phyloP scores from a whole-genome alignment of 2,329 filamentous ascomycete species.

The Chaetoscypha palmicola region DNA sequence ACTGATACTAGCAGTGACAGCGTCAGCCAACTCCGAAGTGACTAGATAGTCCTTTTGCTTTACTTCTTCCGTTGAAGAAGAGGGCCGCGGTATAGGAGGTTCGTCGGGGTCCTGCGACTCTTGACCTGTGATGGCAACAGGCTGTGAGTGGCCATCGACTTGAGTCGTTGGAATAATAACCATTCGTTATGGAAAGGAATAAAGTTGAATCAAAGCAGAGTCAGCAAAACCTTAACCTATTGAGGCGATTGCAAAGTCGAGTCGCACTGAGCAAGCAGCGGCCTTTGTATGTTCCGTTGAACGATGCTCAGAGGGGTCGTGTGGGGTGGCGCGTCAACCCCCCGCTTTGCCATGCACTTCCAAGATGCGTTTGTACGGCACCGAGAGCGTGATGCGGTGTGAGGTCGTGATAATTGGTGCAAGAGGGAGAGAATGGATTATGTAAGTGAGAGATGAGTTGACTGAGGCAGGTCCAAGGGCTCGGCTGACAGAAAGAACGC shows the following conservation, averaged over 20 bases:
- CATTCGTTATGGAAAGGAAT: conserved; percentile 13
- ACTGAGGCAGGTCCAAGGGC: neutral
- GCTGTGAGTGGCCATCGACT: conserved; percentile 17
- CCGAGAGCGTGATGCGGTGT: conserved; percentile 4
- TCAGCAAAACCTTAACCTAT: too few species aligned
- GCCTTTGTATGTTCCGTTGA: neutral
- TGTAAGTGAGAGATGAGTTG: neutral
- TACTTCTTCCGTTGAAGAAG: conserved; percentile 6
- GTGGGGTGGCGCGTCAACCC: neutral
- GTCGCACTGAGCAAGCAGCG: neutral
- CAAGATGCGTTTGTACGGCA: neutral
- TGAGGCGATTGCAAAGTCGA: too few species aligned
- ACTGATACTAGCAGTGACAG: conserved; percentile 5
- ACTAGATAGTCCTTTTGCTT: conserved; percentile 5
- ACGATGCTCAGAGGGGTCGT: neutral
- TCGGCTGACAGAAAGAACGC: neutral
- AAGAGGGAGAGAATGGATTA: too few species aligned
- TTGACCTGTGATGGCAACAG: conserved; percentile 14
- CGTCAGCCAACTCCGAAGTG: neutral
- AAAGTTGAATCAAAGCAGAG: neutral
- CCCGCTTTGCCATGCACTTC: conserved; percentile 10
- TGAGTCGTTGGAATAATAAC: conserved; percentile 16
- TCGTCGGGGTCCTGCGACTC: conserved; percentile 15
- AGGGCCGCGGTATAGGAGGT: conserved; percentile 15
- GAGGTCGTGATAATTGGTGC: conserved; percentile 3